Base-by-base conservation (phyloP, 1,284 basidiomycete species). In the Anthracocystis setariae region DNA sequence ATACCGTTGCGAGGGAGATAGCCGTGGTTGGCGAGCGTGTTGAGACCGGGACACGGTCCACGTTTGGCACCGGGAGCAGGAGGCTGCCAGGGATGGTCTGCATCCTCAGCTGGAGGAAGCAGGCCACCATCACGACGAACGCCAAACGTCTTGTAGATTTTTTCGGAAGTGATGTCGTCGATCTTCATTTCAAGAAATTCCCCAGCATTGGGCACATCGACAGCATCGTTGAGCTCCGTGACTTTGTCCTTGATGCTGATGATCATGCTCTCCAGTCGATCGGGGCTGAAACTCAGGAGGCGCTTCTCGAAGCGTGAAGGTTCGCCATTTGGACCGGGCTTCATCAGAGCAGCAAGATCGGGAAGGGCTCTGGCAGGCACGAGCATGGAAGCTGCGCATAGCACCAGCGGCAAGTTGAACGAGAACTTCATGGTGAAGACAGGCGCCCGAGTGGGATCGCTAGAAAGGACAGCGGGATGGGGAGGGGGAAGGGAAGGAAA, bases 11-110 rank as follows among this genome's bases (percentile, higher is more conserved):
- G 53, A 2, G 55, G 55, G 7, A 60, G 24, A 58, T 57, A 65
- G 56, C 74, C 42, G 64, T 83, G 79, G 53, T 81, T 82, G 32
- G 83, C 83, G 13, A 80, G 49, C 0, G 80, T 79, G 74, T 83
- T 84, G 37, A 84, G 71, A 27, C 81, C 82, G 3, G 83, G 83
- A 63, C 82, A 84, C 10, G 78, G 77, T 39, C 83, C 82, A 25
- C 64, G 64, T 23, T 56, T 60, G 27, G 51, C 57, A 5, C 64
- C 64, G 7, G 12, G 1, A 0, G 49, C 21, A n/a, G 46, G 62
- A 5, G 62, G n/a, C 38, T 64, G 54, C 55, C 55, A 64, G 7
- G 62, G 50, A 18, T 66, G 63, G 24, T 27, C 38, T 7, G 18
- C 25, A n/a, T 66, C 56, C 17, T 66, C 63, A 5, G 17, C 63